Conservation (phyloP, 495 filamentous ascomycete species). For the Xylaria venustula region DNA sequence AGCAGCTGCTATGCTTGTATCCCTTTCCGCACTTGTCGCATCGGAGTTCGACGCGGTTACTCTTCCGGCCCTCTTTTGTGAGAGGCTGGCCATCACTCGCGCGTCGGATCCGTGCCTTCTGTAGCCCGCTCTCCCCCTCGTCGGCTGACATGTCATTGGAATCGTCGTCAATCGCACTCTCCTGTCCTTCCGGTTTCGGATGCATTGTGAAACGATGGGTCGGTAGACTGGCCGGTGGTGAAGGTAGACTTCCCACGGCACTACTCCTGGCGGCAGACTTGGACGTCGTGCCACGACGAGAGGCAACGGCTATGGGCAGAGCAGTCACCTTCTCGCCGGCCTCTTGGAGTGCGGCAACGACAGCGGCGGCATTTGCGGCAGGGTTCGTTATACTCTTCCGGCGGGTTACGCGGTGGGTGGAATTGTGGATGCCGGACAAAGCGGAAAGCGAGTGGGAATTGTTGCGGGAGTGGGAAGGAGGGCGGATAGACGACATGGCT, state of each 20-base stretch:
- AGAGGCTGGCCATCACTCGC: constrained; percentile 85
- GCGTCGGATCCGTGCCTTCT: constrained; percentile 71
- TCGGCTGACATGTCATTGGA: constrained; percentile 56
- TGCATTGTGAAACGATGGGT: constrained; percentile 41
- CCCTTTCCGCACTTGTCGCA: constrained; percentile 99
- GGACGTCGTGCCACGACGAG: constrained; percentile 53
- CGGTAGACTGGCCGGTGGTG: constrained; percentile 52
- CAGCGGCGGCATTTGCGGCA: constrained; percentile 67
- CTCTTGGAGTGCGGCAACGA: constrained; percentile 70
- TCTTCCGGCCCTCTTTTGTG: constrained; percentile 73
- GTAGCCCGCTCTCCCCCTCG: constrained; percentile 54
- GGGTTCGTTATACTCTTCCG: constrained; percentile 88
- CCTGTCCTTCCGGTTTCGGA: constrained; percentile 42
- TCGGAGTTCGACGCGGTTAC: constrained; percentile 76
- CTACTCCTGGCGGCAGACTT: constrained; percentile 39
- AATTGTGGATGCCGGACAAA: constrained; percentile 65
- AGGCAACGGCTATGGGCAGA: constrained; percentile 47
- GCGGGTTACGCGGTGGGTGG: constrained; percentile 81
- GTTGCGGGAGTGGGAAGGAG: constrained; percentile 63
- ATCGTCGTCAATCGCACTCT: constrained; percentile 60
- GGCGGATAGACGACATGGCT: constrained; percentile 37
- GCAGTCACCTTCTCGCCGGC: constrained; percentile 54
- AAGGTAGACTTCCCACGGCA: constrained; percentile 55
- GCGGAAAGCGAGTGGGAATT: constrained; percentile 82
- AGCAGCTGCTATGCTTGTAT: constrained; percentile 99